Evolutionary conservation across 306 rosid species (phyloP), one percentile per base, ranked within the genome.

Genomic region (Gleditsia sinensis): DNA sequence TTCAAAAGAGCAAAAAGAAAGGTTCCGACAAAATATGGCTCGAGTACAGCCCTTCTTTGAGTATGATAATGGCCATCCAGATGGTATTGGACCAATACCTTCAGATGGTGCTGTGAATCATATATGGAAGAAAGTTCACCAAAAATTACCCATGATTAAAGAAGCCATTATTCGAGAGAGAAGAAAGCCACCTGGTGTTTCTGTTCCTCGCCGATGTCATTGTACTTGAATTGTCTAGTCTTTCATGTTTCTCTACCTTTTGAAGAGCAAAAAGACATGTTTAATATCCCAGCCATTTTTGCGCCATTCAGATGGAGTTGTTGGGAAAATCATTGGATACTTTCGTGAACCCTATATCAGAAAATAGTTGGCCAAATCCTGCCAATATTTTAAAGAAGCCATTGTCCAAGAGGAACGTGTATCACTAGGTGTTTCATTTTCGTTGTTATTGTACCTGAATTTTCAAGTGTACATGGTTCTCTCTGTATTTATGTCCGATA

Each of bases 141-240:
- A 89, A 32, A 89, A 89, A 69, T 70, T 89, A 59, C 91, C 94
- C 9, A 25, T 74, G 82, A 87, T 89, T 10, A 78, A 79, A 73
- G 94, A 89, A 84, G 79, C 90, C n/a, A 87, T 86, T 53, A 71
- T 80, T 37, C 82, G 90, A 13, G 91, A 86, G 75, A 85, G 54
- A 74, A 81, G 94, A 79, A 89, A 76, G 81, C 88, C 87, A 28
- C 49, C 78, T 2, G 94, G 91, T 70, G 91, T 80, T 57, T 75
- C 83, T 20, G 53, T 84, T 80, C 91, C 86, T 1, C 87, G 62
- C 42, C 94, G 94, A n/a, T 89, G 94, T 59, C 94, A 89, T 55
- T 86, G 94, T 78, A 76, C 81, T 12, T 86, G 61, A 84, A 50
- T 43, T 9, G 5, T 32, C 21, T 7, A 65, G 11, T 54, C 27